Base-by-base conservation (phyloP, 108 stramenopile genomes). In the Skeletonema tropicum region DNA sequence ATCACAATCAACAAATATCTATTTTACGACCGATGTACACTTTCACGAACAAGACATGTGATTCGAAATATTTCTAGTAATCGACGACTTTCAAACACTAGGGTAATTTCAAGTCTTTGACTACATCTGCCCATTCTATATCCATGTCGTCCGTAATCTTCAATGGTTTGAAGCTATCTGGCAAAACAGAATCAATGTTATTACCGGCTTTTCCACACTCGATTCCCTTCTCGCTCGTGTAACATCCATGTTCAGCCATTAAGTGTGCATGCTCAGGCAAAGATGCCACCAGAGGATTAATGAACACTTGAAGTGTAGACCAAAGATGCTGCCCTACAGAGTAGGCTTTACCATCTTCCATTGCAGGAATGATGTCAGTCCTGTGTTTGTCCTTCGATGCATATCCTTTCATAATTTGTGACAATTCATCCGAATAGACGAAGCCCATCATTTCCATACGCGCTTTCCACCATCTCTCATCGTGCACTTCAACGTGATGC, bases 401-500 rank as follows among this genome's bases (percentile, higher is more conserved):
- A 25, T 66, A 31, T 0, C 10, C 25, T 39, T 79, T 70, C 5
- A 85, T 72, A 39, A 71, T 45, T 0, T 72, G 41, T 10, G 89
- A 88, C 45, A 93, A 49, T 2, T 39, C 36, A 15, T 70, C 42
- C 21, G 66, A 72, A 73, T 84, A 93, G 2, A 75, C 64, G 31
- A 93, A 90, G 0, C 92, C 92, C 35, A 81, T 87, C 12, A 73
- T 65, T 68, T 91, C 86, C 71, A 71, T 88, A 13, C 87, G 82
- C 1, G 61, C 60, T 32, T 84, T 83, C 92, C 92, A 93, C 92
- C 92, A 93, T 3, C 85, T 77, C 46, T 86, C 73, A 63, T 72
- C 71, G 57, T 79, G 77, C 19, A 79, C 77, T 31, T 79, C 70
- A 2, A 81, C 49, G 61, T 90, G 89, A 82, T 92, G 92, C 92